Conservation (phyloP, 1,139 yeast genomes). For the Lodderomyces parapsilosis region DNA sequence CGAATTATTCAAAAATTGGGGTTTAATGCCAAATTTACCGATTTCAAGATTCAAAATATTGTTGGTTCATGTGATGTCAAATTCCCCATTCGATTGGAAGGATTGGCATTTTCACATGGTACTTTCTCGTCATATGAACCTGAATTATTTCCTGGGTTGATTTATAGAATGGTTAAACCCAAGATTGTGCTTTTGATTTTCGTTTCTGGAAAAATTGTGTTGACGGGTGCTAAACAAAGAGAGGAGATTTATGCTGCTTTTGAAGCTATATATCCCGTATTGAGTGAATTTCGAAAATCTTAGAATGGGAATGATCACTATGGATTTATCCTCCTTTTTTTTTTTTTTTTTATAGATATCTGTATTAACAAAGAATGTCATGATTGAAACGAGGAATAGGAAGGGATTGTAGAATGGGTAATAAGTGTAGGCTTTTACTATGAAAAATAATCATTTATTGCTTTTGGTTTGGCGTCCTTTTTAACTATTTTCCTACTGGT, state of each 20-base stretch:
- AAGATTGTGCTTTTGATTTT: conserved; percentile 93
- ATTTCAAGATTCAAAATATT: conserved; percentile 94
- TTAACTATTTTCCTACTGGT: conserved; percentile 14
- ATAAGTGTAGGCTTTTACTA: background rate
- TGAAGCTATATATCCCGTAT: conserved; percentile 96
- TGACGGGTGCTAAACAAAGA: conserved; percentile 98
- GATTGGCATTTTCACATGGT: conserved; percentile 97
- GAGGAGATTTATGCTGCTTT: conserved; percentile 98
- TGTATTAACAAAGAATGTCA: too few relatives aligned
- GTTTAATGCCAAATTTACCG: conserved; percentile 92
- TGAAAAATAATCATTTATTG: conserved; percentile 4
- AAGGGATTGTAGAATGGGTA: background rate
- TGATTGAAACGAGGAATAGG: too few relatives aligned
- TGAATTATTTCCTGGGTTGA: conserved; percentile 95
- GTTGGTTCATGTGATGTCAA: conserved; percentile 99
- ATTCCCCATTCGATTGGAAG: conserved; percentile 96
- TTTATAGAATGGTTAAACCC: conserved; percentile 99
- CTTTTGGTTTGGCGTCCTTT: background rate
- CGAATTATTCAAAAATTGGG: conserved; percentile 97
- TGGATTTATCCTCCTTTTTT: too few relatives aligned
- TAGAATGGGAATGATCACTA: too few relatives aligned
- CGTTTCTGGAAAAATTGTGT: conserved; percentile 95
- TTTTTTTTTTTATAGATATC: background rate
- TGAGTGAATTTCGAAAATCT: conserved; percentile 94
- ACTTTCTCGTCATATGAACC: conserved; percentile 99